Evolutionary conservation across 768 basidiomycete species (phyloP).

Genomic region (Mrakia frigida): DNA sequence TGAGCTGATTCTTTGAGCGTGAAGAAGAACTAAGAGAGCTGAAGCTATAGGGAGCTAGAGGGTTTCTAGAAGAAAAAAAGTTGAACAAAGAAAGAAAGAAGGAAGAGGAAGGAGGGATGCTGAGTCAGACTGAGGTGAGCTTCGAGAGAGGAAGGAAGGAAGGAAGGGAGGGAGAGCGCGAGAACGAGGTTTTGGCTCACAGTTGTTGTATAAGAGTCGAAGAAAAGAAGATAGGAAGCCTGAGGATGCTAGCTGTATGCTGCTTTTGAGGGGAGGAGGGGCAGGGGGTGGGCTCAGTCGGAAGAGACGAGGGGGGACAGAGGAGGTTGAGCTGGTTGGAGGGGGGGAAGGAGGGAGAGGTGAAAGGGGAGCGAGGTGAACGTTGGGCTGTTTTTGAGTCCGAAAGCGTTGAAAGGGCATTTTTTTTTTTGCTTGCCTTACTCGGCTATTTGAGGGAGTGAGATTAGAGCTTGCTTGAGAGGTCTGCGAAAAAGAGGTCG

Average conservation of each 20-base stretch:
- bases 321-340: neutral
- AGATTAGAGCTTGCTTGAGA: too few species aligned
- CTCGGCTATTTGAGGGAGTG: too few species aligned
- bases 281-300: neutral
- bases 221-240: too few species aligned
- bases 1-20: too few species aligned
- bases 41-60: neutral
- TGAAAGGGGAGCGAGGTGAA: neutral
- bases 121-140: neutral
- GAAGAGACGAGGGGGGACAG: neutral
- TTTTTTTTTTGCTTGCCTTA: too few species aligned
- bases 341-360: neutral
- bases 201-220: neutral
- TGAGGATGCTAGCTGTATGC: neutral
- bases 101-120: neutral
- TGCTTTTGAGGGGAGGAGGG: neutral
- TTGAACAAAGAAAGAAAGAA: neutral
- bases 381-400: too few species aligned
- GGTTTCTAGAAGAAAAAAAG: neutral
- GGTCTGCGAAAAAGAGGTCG: too few species aligned
- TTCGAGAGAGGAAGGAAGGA: neutral
- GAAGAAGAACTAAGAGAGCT: too few species aligned
- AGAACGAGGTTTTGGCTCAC: too few species aligned
- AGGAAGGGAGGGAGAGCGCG: neutral
- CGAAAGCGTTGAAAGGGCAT: too few species aligned